Conservation (phyloP, 2,329 filamentous ascomycete genomes). For the Anthostomella pinea region DNA sequence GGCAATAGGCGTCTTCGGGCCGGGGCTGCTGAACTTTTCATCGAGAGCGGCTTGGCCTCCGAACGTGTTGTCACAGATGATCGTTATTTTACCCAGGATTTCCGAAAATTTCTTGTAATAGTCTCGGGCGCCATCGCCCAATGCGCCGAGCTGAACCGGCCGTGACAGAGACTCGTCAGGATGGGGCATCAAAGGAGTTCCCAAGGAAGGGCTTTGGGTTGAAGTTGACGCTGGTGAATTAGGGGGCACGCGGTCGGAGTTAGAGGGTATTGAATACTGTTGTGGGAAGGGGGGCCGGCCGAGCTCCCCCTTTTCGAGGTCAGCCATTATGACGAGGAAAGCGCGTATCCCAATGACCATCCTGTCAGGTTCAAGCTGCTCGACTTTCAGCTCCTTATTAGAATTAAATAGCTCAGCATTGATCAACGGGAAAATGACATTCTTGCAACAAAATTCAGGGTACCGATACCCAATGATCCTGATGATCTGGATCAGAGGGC, state of each 20-base stretch:
- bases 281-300: slow-evolving; percentile 81
- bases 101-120: slow-evolving; percentile 92
- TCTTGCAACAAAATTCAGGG: slow-evolving; percentile 89
- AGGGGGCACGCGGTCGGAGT: slow-evolving; percentile 41
- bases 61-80: slow-evolving; percentile 95
- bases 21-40: slow-evolving; percentile 85
- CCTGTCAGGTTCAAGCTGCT: slow-evolving; percentile 91
- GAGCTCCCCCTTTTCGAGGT: slow-evolving; percentile 80
- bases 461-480: slow-evolving; percentile 92
- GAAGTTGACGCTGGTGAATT: slow-evolving; percentile 50
- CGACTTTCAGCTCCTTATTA: slow-evolving; percentile 75
- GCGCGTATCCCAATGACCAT: slow-evolving; percentile 97
- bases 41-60: slow-evolving; percentile 93
- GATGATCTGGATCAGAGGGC: slow-evolving; percentile 90
- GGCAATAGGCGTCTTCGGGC: slow-evolving; percentile 90
- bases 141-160: slow-evolving; percentile 57
- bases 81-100: slow-evolving; percentile 90
- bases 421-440: slow-evolving; percentile 90
- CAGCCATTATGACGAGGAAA: slow-evolving; percentile 88
- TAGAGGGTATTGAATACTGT: slow-evolving; percentile 46
- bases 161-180: slow-evolving; percentile 66
- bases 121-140: slow-evolving; percentile 76
- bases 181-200: slow-evolving; percentile 25
- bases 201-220: slow-evolving; percentile 26
- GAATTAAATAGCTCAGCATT: slow-evolving; percentile 85